Evolutionary conservation across 306 rosid species (phyloP), one percentile per base, ranked within the genome.

Genomic region (Ormosia emarginata): DNA sequence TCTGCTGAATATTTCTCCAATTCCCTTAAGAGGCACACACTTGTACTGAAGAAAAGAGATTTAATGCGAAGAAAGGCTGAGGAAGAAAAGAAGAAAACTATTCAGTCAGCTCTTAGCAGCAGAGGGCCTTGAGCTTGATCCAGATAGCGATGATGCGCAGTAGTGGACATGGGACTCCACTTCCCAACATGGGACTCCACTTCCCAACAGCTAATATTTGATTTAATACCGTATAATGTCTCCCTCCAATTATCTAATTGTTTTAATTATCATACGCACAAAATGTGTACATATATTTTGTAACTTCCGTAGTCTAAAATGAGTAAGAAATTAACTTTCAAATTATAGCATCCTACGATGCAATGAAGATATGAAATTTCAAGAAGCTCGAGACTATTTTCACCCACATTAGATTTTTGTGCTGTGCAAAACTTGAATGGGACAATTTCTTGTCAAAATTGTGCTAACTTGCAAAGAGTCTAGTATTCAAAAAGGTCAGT

Each of bases 61-160:
- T 55, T 93, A 81, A 87, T 91, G 90, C 85, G 99, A 61, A 90
- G 82, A 80, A 93, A 90, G 77, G 93, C 98, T 0, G 97, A 93
- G 57, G 97, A 93, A 77, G 98, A 93, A 53, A 90, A 84, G 86
- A 90, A 74, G 80, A 90, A 52, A 88, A 71, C 84, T 68, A 89
- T 95, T n/a, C 55, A 18, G 88, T 65, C 92, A 71, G 59, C 95
- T 95, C 77, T 89, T 95, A 83, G 98, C 99, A 7, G 92, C 89
- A 29, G 98, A 95, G 78, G 99, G 99, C 57, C 97, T 95, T 61
- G 98, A 94, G 87, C 97, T 94, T 36, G 98, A 91, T 57, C 41
- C 98, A 30, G 95, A 93, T 24, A 92, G 87, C 12, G 95, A 91
- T 44, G 91, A 88, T 24, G 71, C 80, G 39, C 82, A 53, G 67